Percentiles rank a stretch among this genome's conserved stretches.
Conservation (phyloP, 2,329 filamentous ascomycete genomes). For the Aspergillus sp. region DNA sequence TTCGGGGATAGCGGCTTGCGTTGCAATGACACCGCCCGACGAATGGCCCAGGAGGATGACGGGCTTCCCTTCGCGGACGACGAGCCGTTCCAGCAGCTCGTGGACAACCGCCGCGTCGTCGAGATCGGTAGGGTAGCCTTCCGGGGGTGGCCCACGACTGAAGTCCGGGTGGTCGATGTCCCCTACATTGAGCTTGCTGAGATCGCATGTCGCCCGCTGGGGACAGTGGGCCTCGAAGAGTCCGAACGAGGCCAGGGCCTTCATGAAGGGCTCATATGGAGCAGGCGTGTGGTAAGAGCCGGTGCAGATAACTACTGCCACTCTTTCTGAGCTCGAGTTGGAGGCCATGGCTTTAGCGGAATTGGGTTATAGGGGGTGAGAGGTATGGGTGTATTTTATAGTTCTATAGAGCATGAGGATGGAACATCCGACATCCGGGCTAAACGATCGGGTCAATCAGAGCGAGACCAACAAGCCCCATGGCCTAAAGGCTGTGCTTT, state of each 20-base stretch:
- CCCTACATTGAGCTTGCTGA: constrained; percentile 61
- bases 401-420: too few species aligned
- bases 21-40: constrained; percentile 35
- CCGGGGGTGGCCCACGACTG: neutral
- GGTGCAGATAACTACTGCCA: constrained; percentile 11
- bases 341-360: too few species aligned
- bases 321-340: neutral
- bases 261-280: constrained; percentile 28
- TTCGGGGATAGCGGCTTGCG: constrained; percentile 28
- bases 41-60: constrained; percentile 35
- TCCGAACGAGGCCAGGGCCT: constrained; percentile 20
- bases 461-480: too few species aligned
- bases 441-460: too few species aligned
- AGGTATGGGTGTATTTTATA: too few species aligned
- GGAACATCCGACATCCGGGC: too few species aligned
- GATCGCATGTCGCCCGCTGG: constrained; percentile 34
- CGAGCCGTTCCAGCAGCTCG: neutral
- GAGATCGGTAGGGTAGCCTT: constrained; percentile 2
- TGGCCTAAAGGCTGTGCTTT: too few species aligned
- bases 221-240: constrained; percentile 33
- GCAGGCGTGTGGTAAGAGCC: constrained; percentile 25
- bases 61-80: constrained; percentile 19
- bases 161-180: constrained; percentile 7
- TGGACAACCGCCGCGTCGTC: neutral
- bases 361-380: too few species aligned